Percentiles rank a stretch among this genome's conserved stretches.
These are phyloP conservation scores for Geotrichum europaeum DNA, from an alignment of 1,139 yeast genomes.

Conservation along the genomic window DNA sequence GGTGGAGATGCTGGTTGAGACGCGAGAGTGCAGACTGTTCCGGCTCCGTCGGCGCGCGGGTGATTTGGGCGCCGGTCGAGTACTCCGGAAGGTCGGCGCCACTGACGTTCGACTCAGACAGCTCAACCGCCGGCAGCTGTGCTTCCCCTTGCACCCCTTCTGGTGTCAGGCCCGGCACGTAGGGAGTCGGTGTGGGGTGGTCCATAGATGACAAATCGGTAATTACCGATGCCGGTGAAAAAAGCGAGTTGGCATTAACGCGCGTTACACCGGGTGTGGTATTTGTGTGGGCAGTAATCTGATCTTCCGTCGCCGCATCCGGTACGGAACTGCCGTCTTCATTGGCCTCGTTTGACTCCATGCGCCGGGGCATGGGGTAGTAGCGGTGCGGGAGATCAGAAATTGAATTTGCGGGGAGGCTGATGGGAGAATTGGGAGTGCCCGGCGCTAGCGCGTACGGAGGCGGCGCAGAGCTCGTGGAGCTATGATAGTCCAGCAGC, in stretches of 20 bases:
- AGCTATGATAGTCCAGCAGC: slow-evolving; percentile 7
- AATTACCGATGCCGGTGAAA: slow-evolving; percentile 7
- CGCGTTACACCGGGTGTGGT: background rate
- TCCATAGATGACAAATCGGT: slow-evolving; percentile 1
- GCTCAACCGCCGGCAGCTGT: background rate
- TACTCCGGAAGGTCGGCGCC: slow-evolving; percentile 4
- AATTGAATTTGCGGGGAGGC: slow-evolving; percentile 1
- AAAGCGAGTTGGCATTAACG: background rate
- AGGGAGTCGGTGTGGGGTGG: background rate
- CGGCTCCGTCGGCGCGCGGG: slow-evolving; percentile 1
- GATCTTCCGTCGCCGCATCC: background rate
- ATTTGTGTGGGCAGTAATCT: background rate
- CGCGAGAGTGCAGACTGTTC: background rate
- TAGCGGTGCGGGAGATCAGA: slow-evolving; percentile 4
- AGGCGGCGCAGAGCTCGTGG: slow-evolving; percentile 8
- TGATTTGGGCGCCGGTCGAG: slow-evolving; percentile 11
- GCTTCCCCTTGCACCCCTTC: background rate
- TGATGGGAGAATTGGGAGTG: background rate
- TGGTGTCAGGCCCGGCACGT: background rate
- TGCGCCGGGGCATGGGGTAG: slow-evolving; percentile 13
- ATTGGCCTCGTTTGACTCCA: slow-evolving; percentile 1
- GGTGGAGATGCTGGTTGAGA: background rate
- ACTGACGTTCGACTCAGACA: background rate
- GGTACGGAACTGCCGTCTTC: background rate
- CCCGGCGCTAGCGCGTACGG: slow-evolving; percentile 7